phyloP scores from a whole-genome alignment of 345 rosid species.

The Mangifera indica region DNA sequence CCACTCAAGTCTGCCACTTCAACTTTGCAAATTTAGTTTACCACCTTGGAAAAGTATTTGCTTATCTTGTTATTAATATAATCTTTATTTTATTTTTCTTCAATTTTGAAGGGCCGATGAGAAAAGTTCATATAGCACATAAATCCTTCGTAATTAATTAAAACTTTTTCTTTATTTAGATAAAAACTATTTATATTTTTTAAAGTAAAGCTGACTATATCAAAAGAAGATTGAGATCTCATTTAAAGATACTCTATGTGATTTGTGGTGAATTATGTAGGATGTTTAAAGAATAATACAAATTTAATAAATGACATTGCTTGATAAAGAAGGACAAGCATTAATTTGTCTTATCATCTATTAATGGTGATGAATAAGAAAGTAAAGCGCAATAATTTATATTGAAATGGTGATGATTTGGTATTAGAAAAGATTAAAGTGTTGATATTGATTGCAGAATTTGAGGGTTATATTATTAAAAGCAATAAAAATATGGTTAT shows the following conservation, averaged over 20 bases:
- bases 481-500: too few species aligned
- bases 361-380: constrained; percentile 3
- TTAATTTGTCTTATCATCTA: constrained; percentile 16
- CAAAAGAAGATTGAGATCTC: too few species aligned
- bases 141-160: too few species aligned
- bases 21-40: background rate
- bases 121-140: too few species aligned
- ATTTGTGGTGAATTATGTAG: background rate
- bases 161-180: too few species aligned
- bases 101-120: too few species aligned
- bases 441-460: background rate
- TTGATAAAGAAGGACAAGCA: constrained; percentile 11
- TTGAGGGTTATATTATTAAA: background rate
- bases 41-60: too few species aligned
- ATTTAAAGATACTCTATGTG: background rate
- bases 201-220: too few species aligned
- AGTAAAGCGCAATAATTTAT: background rate
- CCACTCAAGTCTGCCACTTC: background rate
- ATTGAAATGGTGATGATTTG: constrained; percentile 4
- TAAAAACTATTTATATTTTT: too few species aligned
- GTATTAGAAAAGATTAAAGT: background rate
- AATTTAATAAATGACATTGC: background rate
- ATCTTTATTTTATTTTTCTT: too few species aligned
- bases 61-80: too few species aligned
- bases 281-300: background rate